Conservation (phyloP, 1,284 basidiomycete species). For the Rhodotorula sp. region DNA sequence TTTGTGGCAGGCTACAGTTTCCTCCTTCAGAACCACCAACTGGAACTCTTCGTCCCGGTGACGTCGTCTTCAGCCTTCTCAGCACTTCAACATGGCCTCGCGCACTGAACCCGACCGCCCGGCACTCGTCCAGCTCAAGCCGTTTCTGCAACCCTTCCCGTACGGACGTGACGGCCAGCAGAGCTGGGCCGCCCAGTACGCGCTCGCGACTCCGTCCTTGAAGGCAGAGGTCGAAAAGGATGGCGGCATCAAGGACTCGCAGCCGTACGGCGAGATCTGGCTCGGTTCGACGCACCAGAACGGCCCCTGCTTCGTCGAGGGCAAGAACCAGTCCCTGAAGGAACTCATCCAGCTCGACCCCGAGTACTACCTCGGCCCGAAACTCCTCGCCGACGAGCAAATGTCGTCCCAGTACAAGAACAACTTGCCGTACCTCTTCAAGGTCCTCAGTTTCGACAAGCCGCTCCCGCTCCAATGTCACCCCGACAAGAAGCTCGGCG, state of each 20-base stretch:
- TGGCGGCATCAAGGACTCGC: conserved; percentile 36
- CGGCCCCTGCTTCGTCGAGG: conserved; percentile 29
- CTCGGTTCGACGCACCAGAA: conserved; percentile 36
- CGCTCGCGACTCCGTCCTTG: conserved; percentile 23
- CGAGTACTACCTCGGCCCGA: conserved; percentile 31
- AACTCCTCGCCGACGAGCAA: conserved; percentile 32
- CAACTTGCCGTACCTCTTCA: conserved; percentile 41
- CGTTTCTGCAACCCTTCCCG: conserved; percentile 42
- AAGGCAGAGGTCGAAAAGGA: conserved; percentile 13
- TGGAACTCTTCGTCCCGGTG: neutral
- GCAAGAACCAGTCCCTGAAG: conserved; percentile 11
- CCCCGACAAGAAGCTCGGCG: conserved; percentile 30
- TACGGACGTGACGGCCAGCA: conserved; percentile 27
- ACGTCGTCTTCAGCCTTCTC: neutral
- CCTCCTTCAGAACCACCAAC: neutral
- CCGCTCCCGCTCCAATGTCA: conserved; percentile 38
- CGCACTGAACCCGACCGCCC: conserved; percentile 1
- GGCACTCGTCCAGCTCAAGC: conserved; percentile 37
- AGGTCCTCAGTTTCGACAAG: conserved; percentile 42
- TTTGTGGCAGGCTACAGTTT: neutral
- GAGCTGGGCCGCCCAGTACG: conserved; percentile 35
- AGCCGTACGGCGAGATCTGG: conserved; percentile 39
- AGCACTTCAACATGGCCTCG: neutral
- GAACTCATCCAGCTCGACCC: conserved; percentile 29
- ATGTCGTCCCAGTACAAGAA: conserved; percentile 33